Base-by-base conservation (phyloP, 2,329 filamentous ascomycete species). In the Juglanconis sp. region DNA sequence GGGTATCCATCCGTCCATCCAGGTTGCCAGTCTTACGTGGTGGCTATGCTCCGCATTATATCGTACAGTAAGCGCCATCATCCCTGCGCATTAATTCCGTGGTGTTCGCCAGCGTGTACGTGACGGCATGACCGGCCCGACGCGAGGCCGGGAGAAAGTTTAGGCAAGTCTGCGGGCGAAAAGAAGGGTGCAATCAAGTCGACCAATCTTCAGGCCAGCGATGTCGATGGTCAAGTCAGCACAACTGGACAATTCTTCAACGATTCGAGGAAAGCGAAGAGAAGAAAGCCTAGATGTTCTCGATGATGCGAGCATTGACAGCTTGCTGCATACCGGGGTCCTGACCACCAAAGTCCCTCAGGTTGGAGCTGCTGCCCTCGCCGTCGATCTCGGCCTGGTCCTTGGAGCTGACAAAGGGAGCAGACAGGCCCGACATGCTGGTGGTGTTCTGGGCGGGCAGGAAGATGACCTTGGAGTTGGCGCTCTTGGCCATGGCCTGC, bases 401-500 rank as follows among this genome's bases (percentile, higher is more conserved):
- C 11, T 72, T 66, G 44, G 72, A 64, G 5, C 73, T 73, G 34
- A 83, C 77, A 17, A 81, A 59, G 47, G 77, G 71, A 30, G 77
- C 75, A 58, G 77, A 74, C 67, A 83, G 73, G 46, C 75, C 72
- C 1, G 70, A 46, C 9, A 68, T 66, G 60, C 66, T 70, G 63
- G 46, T n/a, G 15, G 83, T 86, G 76, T 90, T 84, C 73, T 83
- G 84, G 46, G 80, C 86, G 1, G 89, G 90, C 67, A 95, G 72
- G 82, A 95, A 94, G 68, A 94, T 93, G 69, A 95, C 89, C 78
- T 96, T 96, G 76, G 82, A 85, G 76, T 92, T 96, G 52, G 92
- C 91, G 0, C 86, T 86, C 84, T 97, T 98, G 69, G 95, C 95
- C 94, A 99, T 99, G 47, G 91, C 86, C 75, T 98, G 95, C 94